These are phyloP conservation scores for Puccinia polysora DNA, from an alignment of 1,284 basidiomycete species.

Conservation along the genomic window DNA sequence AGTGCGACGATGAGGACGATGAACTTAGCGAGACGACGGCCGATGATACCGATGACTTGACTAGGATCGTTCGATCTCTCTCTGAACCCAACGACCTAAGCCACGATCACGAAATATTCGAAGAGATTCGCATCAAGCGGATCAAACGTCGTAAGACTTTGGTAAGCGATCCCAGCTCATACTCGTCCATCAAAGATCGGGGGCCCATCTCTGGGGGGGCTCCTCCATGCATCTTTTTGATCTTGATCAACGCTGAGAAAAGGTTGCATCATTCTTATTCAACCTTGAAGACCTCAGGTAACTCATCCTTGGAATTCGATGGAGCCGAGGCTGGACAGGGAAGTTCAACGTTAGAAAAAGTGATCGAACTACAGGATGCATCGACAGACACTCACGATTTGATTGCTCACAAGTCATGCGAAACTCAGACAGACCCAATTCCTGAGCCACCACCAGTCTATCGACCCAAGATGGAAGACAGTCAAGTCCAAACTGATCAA, in stretches of 20 bases:
- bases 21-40: slow-evolving; percentile 4
- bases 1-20: slow-evolving; percentile 1
- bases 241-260: too few species aligned
- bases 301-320: background rate
- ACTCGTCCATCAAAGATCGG: background rate
- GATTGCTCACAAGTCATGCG: background rate
- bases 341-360: background rate
- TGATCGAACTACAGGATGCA: slow-evolving; percentile 4
- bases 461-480: slow-evolving; percentile 38
- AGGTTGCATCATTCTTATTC: too few species aligned
- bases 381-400: slow-evolving; percentile 10
- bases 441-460: slow-evolving; percentile 39
- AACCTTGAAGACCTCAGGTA: too few species aligned
- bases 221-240: too few species aligned
- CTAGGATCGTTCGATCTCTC: background rate
- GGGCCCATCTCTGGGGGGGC: too few species aligned
- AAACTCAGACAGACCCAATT: slow-evolving; percentile 30
- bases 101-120: slow-evolving; percentile 10
- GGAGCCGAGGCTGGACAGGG: background rate
- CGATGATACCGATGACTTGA: background rate
- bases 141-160: background rate
- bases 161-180: background rate
- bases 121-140: slow-evolving; percentile 27
- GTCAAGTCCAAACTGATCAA: slow-evolving; percentile 24
- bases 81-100: background rate